Evolutionary conservation across 2,329 filamentous ascomycete genomes (phyloP).

Genomic region (Daldinia eschscholtzii): DNA sequence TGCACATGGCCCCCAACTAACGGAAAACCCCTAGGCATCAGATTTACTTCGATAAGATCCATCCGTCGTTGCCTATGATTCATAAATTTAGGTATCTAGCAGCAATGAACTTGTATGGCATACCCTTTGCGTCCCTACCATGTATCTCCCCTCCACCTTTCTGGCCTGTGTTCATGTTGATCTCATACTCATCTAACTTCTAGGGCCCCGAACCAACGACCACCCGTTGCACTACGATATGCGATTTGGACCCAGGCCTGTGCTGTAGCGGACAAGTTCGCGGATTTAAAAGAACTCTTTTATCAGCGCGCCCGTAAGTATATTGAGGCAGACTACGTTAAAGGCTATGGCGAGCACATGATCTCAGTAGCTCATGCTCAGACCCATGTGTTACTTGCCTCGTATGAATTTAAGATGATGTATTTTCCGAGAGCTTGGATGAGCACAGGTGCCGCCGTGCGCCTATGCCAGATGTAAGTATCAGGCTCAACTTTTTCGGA

Average conservation of each 20-base stretch:
- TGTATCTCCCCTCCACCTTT: not conserved
- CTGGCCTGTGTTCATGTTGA: slow-evolving; percentile 2
- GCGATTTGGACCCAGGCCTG: slow-evolving; percentile 97
- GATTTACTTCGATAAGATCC: slow-evolving; percentile 91
- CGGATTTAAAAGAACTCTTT: slow-evolving; percentile 84
- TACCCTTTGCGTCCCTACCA: slow-evolving; percentile 3
- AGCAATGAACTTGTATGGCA: slow-evolving; percentile 81
- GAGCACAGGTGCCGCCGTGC: slow-evolving; percentile 84
- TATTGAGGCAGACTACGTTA: slow-evolving; percentile 88
- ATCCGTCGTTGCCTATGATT: slow-evolving; percentile 87
- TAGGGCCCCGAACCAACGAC: slow-evolving; percentile 83
- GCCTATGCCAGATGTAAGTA: slow-evolving; percentile 83
- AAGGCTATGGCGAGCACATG: slow-evolving; percentile 89
- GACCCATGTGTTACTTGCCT: slow-evolving; percentile 81
- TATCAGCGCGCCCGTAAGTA: slow-evolving; percentile 93
- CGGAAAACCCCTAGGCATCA: slow-evolving; percentile 69
- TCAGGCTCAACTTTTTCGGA: not conserved
- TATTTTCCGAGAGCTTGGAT: slow-evolving; percentile 97
- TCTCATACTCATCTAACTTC: slow-evolving; percentile 27
- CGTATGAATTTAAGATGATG: slow-evolving; percentile 97
- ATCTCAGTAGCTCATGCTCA: slow-evolving; percentile 90
- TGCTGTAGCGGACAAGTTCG: slow-evolving; percentile 84
- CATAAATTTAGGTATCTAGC: slow-evolving; percentile 89
- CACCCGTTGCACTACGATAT: slow-evolving; percentile 89
- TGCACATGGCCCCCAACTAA: slow-evolving; percentile 23